A percentile compares a stretch with the other conserved stretches of the same genome.
These are phyloP conservation scores for Tranzscheliella williamsii DNA, from an alignment of 1,284 basidiomycete species.

Conservation along the genomic window DNA sequence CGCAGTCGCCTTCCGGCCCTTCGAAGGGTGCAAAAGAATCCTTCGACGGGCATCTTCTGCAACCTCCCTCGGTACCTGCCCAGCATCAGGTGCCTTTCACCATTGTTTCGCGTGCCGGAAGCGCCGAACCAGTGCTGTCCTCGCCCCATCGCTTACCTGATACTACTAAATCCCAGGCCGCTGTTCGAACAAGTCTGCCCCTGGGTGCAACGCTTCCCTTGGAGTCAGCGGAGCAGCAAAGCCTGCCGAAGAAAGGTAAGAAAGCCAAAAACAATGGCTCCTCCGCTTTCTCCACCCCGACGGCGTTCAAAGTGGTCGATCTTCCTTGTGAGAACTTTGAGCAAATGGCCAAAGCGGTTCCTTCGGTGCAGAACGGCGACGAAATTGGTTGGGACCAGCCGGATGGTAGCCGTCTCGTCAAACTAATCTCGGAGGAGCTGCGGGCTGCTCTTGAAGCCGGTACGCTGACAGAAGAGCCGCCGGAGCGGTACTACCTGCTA, in stretches of 20 bases:
- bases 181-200: background rate
- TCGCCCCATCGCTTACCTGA: background rate
- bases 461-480: conserved; percentile 46
- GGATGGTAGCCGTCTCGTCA: conserved; percentile 55
- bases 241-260: conserved; percentile 18
- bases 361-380: conserved; percentile 31
- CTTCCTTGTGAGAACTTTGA: conserved; percentile 34
- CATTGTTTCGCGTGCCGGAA: conserved; percentile 6
- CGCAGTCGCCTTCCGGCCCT: conserved; percentile 10
- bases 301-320: conserved; percentile 17
- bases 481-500: conserved; percentile 54
- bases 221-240: conserved; percentile 1
- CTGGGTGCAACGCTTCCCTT: background rate
- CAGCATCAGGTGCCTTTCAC: background rate
- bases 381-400: conserved; percentile 54
- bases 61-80: too few species aligned
- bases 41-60: too few species aligned
- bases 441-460: conserved; percentile 53
- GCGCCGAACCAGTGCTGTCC: conserved; percentile 8
- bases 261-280: conserved; percentile 11
- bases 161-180: background rate
- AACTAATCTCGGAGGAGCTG: conserved; percentile 58
- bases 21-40: too few species aligned
- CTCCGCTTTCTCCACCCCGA: conserved; percentile 15
- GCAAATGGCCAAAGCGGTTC: conserved; percentile 17